Evolutionary conservation across 352 stramenopile genomes (phyloP), one percentile per base, ranked within the genome.

Genomic region (Phytophthora aleatoria): DNA sequence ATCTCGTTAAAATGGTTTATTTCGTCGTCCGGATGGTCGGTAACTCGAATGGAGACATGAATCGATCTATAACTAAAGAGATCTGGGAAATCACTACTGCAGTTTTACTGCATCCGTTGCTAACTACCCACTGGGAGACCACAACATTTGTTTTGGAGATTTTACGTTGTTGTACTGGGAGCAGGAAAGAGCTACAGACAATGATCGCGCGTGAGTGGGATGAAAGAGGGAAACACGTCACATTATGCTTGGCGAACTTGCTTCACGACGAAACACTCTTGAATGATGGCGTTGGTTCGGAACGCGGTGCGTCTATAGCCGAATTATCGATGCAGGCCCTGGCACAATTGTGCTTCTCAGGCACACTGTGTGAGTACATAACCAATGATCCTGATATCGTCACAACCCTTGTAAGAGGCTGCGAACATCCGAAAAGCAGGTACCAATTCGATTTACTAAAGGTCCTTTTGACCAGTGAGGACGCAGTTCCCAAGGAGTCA

Each of bases 241-340:
- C 52, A 20, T n/a, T 50, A 13, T 12, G n/a, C 13, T 67, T 70
- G 42, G 35, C 42, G 42, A 31, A 44, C 7, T 48, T 70, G 5
- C 9, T n/a, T 11, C 6, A 39, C 3, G n/a, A 15, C 5, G 24
- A 52, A 16, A n/a, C 8, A 3, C 11, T 41, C 8, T 20, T 20
- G 20, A 20, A 20, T 20, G 31, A 27, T 7, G 9, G 13, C 0
- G 11, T 26, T 45, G 27, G 5, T 16, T 16, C 10, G 27, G 30
- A 45, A 33, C 9, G n/a, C 47, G 20, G 5, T 13, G 7, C 5
- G 6, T 42, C 26, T 26, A 47, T 48, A 9, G 45, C 30, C 31
- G 20, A 45, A 28, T 31, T 70, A 44, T 48, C 57, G 20, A 26
- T 35, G 20, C 31, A 60, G 8, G 20, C 30, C 1, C 26, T 66